Base-by-base conservation (phyloP, 768 basidiomycete species). In the Amanita molliuscula region DNA sequence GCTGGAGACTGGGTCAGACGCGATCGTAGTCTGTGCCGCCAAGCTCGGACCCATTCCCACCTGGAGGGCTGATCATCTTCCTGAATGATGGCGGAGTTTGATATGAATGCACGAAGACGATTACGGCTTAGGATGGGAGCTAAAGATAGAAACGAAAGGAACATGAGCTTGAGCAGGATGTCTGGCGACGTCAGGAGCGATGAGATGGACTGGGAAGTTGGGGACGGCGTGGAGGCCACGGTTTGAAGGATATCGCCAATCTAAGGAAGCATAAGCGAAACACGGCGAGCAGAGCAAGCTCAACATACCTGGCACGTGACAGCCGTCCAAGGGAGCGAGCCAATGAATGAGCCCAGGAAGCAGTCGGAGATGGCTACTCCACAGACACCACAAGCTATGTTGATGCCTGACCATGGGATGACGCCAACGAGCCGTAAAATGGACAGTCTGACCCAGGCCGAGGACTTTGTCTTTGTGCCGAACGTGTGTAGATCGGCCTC, bases 331-430 rank as follows among this genome's bases (percentile, higher is more conserved):
- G 89, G 89, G 40, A 92, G 63, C 48, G 79, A 77, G 1, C 89
- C 89, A 49, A 92, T 88, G 68, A 92, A 90, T 5, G 82, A 75
- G 33, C 88, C 89, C 44, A 91, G 68, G 60, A 83, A 71, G 59
- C 88, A 91, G 62, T 91, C 86, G 50, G 69, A 61, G 44, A 88
- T 59, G 6, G 80, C 68, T 13, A 97, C 90, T 29, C 87, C 85
- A 58, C 87, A 88, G 23, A 95, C 90, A 46, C 93, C 93, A 65
- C 87, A 95, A 40, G 93, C 93, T 51, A 97, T 87, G 64, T 97
- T 97, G 73, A 97, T 91, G 52, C 90, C 92, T 51, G 88, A 90
- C 94, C 94, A 97, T 4, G 94, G 94, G 3, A 96, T 90, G 48
- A 97, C 80, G 16, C 94, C 94, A 58, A 95, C 79, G 51, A 95